Evolutionary conservation across 305 asterid genomes (phyloP), one percentile per base, ranked within the genome.

Genomic region (Fraxinus ornus): DNA sequence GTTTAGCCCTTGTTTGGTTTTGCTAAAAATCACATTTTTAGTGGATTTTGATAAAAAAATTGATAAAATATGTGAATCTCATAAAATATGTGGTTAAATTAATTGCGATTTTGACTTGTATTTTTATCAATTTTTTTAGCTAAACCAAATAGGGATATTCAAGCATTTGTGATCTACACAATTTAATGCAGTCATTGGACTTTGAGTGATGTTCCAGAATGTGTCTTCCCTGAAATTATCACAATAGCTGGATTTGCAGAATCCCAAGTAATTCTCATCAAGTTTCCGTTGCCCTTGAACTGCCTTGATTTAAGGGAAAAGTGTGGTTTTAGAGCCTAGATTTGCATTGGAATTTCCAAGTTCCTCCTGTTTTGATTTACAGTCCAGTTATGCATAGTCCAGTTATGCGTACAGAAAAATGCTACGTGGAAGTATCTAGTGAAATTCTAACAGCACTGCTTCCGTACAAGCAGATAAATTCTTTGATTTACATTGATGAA

Each of bases 201-300:
- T 22, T 19, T 26, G 35, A 49, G 36, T 41, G 60, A 39, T 76
- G 49, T 62, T 60, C 28, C 73, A 39, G 22, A 77, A 64, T 41
- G 36, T 75, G 68, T 62, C 52, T 62, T 78, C 30, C 26, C 32
- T 19, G 71, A 37, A 73, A 77, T 55, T 77, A 12, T 35, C 24
- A 36, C 15, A 12, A 24, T 68, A 68, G 74, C 37, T 68, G 74
- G 74, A 35, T 78, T 78, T 64, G 62, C 55, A 55, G 73, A 78
- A 78, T 32, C 73, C 80, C 80, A 57, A 57, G 55, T 2, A 35
- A 60, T 57, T 28, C 17, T 52, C 39, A 2, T 41, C 21, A 5
- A 74, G 49, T 62, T 12, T 64, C 32, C 44, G 62, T 15, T 15
- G 37, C 9, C 70, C 70, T 60, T 21, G 71, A 21, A 22, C 52